Percentiles rank a stretch among this genome's conserved stretches.
These are phyloP conservation scores for Clavulina sp. DNA, from an alignment of 768 basidiomycete genomes.

Conservation along the genomic window DNA sequence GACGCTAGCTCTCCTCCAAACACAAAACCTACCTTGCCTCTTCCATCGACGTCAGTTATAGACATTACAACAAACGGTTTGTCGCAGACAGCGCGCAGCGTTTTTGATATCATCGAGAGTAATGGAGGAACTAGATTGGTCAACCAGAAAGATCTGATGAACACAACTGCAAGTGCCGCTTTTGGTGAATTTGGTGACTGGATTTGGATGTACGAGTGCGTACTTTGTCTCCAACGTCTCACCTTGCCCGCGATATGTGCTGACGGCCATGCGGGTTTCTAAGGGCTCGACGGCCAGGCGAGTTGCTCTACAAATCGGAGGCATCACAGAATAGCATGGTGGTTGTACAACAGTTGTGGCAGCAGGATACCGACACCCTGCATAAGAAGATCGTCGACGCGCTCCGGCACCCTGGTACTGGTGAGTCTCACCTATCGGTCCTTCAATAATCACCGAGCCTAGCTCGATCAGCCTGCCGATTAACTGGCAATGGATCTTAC, in stretches of 20 bases:
- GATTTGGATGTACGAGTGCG: slow-evolving; percentile 1
- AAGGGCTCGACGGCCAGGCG: not conserved
- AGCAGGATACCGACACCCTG: not conserved
- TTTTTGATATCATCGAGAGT: not conserved
- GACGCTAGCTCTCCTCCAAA: too few species aligned
- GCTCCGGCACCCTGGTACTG: not conserved
- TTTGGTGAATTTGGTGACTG: not conserved
- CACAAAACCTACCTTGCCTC: too few species aligned
- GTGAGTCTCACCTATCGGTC: not conserved
- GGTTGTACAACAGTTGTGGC: not conserved
- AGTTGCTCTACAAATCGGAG: not conserved
- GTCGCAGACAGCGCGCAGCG: not conserved
- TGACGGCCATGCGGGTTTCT: not conserved
- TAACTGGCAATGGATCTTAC: not conserved
- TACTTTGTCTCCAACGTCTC: not conserved
- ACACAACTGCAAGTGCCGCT: not conserved
- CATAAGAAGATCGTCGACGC: not conserved
- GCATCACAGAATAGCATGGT: not conserved
- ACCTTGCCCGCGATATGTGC: not conserved
- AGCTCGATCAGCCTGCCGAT: too few species aligned
- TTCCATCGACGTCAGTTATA: not conserved
- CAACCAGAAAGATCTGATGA: not conserved
- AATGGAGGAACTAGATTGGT: not conserved
- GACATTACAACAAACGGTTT: not conserved
- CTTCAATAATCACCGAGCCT: not conserved